phyloP scores from a whole-genome alignment of 495 filamentous ascomycete genomes.

The Talaromyces liani region DNA sequence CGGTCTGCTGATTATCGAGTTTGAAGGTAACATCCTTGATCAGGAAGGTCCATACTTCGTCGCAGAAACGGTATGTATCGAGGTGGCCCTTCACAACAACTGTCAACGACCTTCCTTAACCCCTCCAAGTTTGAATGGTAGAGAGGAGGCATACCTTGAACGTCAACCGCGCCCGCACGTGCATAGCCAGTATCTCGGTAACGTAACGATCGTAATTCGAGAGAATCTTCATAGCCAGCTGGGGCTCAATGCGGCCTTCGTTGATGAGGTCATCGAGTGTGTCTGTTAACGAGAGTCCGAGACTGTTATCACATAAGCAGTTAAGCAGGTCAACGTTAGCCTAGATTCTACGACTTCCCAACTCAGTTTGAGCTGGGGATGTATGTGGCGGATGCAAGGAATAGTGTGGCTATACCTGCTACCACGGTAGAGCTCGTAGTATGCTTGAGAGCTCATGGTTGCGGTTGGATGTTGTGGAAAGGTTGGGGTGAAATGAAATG shows the following conservation, averaged over 20 bases:
- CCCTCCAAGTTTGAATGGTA: too few species aligned
- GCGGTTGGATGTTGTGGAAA: background rate
- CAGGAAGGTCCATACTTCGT: conserved; percentile 99
- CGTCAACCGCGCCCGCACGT: conserved; percentile 79
- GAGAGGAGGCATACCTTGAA: conserved; percentile 83
- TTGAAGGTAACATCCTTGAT: conserved; percentile 98
- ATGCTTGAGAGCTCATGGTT: conserved; percentile 39
- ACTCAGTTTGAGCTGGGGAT: background rate
- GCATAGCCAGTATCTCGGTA: conserved; percentile 79
- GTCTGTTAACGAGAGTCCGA: conserved; percentile 87
- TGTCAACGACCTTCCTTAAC: too few species aligned
- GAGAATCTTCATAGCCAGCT: conserved; percentile 96
- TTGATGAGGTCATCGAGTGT: conserved; percentile 95
- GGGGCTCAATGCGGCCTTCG: conserved; percentile 86
- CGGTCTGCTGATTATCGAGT: conserved; percentile 66
- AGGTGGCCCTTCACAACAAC: conserved; percentile 66
- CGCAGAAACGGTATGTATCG: conserved; percentile 99
- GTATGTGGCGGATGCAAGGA: conserved; percentile 3
- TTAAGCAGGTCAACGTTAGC: background rate
- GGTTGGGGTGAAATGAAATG: conserved; percentile 8
- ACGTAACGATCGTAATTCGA: conserved; percentile 86
- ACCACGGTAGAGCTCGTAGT: conserved; percentile 95
- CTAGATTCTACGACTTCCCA: background rate
- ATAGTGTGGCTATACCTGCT: conserved; percentile 62
- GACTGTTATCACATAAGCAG: conserved; percentile 42